Evolutionary conservation across 257 asterid genomes (phyloP).

Genomic region (Handroanthus guayacan): DNA sequence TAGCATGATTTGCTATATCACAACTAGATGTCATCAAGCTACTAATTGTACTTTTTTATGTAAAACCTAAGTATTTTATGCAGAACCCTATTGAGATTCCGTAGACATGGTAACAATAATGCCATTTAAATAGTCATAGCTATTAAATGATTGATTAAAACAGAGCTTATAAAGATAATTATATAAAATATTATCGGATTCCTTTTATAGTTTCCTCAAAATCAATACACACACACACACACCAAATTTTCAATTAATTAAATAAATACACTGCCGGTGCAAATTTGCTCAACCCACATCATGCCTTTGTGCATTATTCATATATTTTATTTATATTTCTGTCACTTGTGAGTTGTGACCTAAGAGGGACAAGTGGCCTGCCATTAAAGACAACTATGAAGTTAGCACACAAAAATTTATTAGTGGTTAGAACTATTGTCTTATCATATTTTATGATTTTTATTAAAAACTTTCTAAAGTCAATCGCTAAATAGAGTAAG

Average conservation of each 20-base stretch:
- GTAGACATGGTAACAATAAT: not conserved
- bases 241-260: too few relatives aligned
- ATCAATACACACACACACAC: too few relatives aligned
- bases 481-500: too few relatives aligned
- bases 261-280: constrained; percentile 23
- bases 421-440: too few relatives aligned
- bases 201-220: not conserved
- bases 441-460: too few relatives aligned
- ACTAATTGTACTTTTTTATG: too few relatives aligned
- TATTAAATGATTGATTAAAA: not conserved
- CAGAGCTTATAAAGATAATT: too few relatives aligned
- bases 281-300: not conserved
- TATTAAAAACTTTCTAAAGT: too few relatives aligned
- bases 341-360: not conserved
- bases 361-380: not conserved
- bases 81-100: not conserved
- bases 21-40: not conserved
- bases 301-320: not conserved
- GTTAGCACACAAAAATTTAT: too few relatives aligned
- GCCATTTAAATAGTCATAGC: not conserved
- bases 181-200: not conserved
- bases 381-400: constrained; percentile 8
- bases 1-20: too few relatives aligned
- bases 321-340: not conserved
- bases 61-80: not conserved